Percentiles rank a stretch among this genome's conserved stretches.
phyloP scores from a whole-genome alignment of 2,329 filamentous ascomycete species.

The Paraphaeosphaeria sporulosa region DNA sequence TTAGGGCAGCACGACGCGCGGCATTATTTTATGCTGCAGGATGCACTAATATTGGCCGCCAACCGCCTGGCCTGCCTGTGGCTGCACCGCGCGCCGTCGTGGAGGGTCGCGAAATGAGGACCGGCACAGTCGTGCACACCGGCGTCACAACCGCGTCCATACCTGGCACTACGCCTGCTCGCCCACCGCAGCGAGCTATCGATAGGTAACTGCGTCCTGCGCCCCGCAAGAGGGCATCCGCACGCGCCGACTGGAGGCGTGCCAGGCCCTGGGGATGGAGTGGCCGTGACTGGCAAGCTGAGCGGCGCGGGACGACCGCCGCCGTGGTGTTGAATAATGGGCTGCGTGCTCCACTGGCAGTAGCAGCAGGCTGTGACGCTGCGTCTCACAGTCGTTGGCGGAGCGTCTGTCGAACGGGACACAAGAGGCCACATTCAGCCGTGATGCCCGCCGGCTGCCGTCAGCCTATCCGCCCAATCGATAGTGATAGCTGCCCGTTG shows the following conservation, averaged over 20 bases:
- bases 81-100: constrained; percentile 26
- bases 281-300: not conserved
- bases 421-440: constrained; percentile 29
- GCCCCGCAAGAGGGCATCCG: too few relatives aligned
- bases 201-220: not conserved
- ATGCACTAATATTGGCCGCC: constrained; percentile 44
- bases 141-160: constrained; percentile 20
- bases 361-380: constrained; percentile 14
- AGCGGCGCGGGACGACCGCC: not conserved
- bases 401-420: constrained; percentile 30
- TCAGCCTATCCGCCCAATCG: constrained; percentile 50
- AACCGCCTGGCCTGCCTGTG: constrained; percentile 39
- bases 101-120: constrained; percentile 45
- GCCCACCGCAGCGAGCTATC: constrained; percentile 8
- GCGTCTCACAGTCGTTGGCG: too few relatives aligned
- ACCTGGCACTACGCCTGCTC: constrained; percentile 4
- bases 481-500: constrained; percentile 48
- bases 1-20: constrained; percentile 47
- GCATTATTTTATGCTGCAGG: constrained; percentile 48
- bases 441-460: constrained; percentile 20
- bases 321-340: not conserved
- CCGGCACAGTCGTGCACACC: constrained; percentile 39
- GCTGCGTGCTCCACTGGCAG: not conserved
- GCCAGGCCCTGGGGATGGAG: too few relatives aligned
- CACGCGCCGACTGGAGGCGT: too few relatives aligned